Base-by-base conservation (phyloP, 176 grass and related monocot species). In the Bromus sterilis region DNA sequence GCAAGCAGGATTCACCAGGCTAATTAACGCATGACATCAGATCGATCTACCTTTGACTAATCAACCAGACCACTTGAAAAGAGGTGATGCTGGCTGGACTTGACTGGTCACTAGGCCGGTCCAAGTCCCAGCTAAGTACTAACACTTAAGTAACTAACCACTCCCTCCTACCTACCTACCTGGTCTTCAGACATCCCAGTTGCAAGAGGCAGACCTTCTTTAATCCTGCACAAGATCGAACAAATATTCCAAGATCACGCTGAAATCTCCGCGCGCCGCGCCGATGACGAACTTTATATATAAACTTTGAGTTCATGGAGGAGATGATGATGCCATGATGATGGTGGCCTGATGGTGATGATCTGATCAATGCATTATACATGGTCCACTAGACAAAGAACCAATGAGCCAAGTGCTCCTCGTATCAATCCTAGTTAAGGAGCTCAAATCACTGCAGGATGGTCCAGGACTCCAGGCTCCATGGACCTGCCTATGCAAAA, bases 221-320 rank as follows among this genome's bases (percentile, higher is more conserved):
- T 74, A 41, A 72, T 82, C 24, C 63, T 75, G 11, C 72, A 57
- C 66, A 82, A 63, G 61, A 86, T 89, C 78, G 42, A 30, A 62
- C 66, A 78, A 77, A 78, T 72, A 78, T 89, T 86, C 82, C 28
- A 14, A 56, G 25, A 72, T 77, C 78, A 65, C 28, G 24, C 57
- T 4, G 18, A 82, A 76, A 64, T 73, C 63, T 78, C 23, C 25
- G 46, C 32, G 46, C 32, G 66, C 46, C 79, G 74, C 79, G 66
- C 78, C 30, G 32, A 78, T 28, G 32, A 33, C 43, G 34, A 78
- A 35, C 39, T 56, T 40, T 46, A 74, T 7, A 8, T 46, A 74
- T 7, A 8, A 53, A 10, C 82, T 85, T 81, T 77, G 53, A 85
- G 53, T 86, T 74, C 55, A 77, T 15, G 26, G 1, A 28, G 33